Evolutionary conservation across 1,139 yeast genomes (phyloP).

Genomic region (Pichia sp.): DNA sequence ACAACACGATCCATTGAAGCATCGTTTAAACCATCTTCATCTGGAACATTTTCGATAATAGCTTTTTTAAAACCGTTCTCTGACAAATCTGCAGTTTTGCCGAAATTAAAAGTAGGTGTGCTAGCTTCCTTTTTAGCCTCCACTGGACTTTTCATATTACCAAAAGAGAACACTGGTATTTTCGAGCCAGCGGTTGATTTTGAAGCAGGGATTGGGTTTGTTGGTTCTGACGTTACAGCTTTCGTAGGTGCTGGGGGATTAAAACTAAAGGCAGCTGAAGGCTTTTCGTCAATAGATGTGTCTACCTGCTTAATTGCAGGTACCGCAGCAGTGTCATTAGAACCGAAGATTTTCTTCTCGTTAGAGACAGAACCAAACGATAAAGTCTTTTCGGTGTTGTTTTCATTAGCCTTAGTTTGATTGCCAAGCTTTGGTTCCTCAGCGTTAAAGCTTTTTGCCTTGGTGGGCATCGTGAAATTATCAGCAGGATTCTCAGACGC

Average conservation of each 20-base stretch:
- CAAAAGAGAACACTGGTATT: not conserved
- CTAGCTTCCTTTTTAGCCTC: not conserved
- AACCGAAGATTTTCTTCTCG: not conserved
- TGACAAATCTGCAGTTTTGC: not conserved
- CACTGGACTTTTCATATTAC: not conserved
- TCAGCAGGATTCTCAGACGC: constrained; percentile 13
- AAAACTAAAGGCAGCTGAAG: not conserved
- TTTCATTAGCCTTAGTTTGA: not conserved
- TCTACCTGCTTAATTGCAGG: too few species aligned
- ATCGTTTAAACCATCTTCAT: constrained; percentile 13
- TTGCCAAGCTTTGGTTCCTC: not conserved
- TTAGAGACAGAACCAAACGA: not conserved
- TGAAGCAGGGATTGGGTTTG: too few species aligned
- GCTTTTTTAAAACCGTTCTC: not conserved
- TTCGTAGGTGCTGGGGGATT: not conserved
- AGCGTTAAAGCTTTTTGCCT: constrained; percentile 21
- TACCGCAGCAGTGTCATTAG: not conserved
- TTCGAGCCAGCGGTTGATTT: not conserved
- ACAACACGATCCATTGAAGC: not conserved
- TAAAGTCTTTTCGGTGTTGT: not conserved
- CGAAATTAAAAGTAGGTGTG: not conserved
- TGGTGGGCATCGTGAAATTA: constrained; percentile 20
- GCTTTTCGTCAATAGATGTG: not conserved
- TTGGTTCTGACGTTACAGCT: too few species aligned
- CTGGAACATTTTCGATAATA: constrained; percentile 1